Base-by-base conservation (phyloP, 2,329 filamentous ascomycete species). In the Ophiostoma tasmaniense region DNA sequence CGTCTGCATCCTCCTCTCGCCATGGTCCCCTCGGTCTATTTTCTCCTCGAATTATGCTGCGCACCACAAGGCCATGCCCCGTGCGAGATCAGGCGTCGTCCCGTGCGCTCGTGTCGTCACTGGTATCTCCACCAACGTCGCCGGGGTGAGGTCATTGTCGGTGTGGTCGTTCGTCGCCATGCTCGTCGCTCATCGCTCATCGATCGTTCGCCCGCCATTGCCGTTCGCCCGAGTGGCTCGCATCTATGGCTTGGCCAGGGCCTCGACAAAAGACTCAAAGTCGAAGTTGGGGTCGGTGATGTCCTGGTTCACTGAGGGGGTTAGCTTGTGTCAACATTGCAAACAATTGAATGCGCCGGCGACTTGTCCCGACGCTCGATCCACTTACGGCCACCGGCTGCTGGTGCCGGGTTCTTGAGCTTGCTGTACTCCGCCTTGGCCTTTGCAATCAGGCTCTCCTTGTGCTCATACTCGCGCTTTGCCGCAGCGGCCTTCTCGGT, bases 361-460 rank as follows among this genome's bases (percentile, higher is more conserved):
- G 17, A 20, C 13, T 30, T 30, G n/a, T 25, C 7, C 50, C 50
- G 22, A 55, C 3, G 22, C n/a, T 22, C 50, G n/a, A 2, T 17
- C 17, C 6, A 75, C 75, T 73, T 77, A 80, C 79, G 71, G 59
- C 74, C 75, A 70, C 77, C 70, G 7, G 68, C 37, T 30, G 73
- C 73, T 71, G 78, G 75, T 67, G 76, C 69, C 66, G 80, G 74
- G 65, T 87, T 89, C 85, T 90, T 91, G 76, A 80, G 78, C 87
- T 90, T 95, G 76, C 86, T 84, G 81, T 89, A 99, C 81, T 95
- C 93, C 71, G 89, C 87, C 88, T 96, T 97, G 74, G 95, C 95
- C 82, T 97, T 86, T 76, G 90, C 83, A 84, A 99, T 98, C 84
- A 98, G 85, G 75, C 89, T 87, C 82, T 93, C 87, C 86, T 98